Base-by-base conservation (phyloP, 352 stramenopile genomes). In the Globisporangium abappressorium region DNA sequence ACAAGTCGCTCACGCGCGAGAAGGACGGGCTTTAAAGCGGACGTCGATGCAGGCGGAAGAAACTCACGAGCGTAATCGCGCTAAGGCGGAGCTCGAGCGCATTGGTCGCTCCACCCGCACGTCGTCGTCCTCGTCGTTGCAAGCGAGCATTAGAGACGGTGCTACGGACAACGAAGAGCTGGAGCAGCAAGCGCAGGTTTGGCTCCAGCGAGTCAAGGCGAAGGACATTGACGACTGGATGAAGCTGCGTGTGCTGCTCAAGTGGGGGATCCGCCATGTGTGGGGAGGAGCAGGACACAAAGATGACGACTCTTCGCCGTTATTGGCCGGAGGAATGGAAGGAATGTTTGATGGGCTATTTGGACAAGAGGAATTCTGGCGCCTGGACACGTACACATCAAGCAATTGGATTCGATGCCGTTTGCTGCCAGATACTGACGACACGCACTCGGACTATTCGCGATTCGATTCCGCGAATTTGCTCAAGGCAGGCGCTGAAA, bases 221-320 rank as follows among this genome's bases (percentile, higher is more conserved):
- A 93, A 93, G 43, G 87, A 95, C 34, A 90, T 91, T 66, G 83
- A 93, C 63, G 87, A 95, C 66, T 95, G 87, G 87, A 95, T 93
- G 82, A 88, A 90, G 61, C 77, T 95, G 43, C 77, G 85, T 0
- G 82, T 93, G 53, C 36, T 93, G 57, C 71, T 90, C 18, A 91
- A 91, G 57, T 95, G 87, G 87, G 85, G 85, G 8, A 82, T 93
- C 64, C 84, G 83, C 60, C 87, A 95, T 64, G 81, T 95, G 0
- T 95, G 87, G 87, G 76, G 77, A 36, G 68, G 20, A 1, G 64
- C 63, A 24, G 58, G 61, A 14, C 36, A 60, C 14, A 49, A 57
- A 53, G 33, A 54, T 9, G 41, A 57, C 33, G 24, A 46, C 0
- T 15, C 28, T 2, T 59, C 30, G 24, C 18, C 26, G 26, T 12